phyloP scores from a whole-genome alignment of 208 protist genomes.

The Acanthamoeba triangularis region DNA sequence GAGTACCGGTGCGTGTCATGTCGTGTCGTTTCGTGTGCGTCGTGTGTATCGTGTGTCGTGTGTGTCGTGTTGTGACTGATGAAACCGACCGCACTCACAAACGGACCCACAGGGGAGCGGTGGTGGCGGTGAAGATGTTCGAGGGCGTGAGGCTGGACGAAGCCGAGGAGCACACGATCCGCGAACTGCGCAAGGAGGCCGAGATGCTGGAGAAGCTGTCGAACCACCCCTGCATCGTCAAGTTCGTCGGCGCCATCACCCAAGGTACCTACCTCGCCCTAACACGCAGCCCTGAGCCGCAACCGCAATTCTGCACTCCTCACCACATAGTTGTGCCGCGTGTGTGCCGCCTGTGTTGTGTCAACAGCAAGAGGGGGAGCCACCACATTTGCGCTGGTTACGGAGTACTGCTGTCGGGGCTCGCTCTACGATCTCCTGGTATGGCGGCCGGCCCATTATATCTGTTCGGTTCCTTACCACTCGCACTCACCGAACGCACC shows the following conservation, averaged over 20 bases:
- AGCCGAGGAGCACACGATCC: neutral
- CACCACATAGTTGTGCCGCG: too few species aligned
- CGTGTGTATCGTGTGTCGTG: too few species aligned
- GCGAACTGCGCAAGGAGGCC: constrained; percentile 26
- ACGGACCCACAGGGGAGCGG: neutral
- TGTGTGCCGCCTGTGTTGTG: neutral
- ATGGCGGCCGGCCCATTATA: too few species aligned
- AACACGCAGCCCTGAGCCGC: neutral
- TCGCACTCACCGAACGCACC: too few species aligned
- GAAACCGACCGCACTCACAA: neutral
- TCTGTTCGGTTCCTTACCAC: too few species aligned
- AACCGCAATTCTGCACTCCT: too few species aligned
- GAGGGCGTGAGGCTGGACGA: constrained; percentile 9
- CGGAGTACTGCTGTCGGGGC: constrained; percentile 15
- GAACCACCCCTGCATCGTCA: constrained; percentile 71
- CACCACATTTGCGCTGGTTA: constrained; percentile 8
- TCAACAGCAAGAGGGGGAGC: neutral
- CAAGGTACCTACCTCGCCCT: neutral
- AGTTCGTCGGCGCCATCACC: constrained; percentile 62
- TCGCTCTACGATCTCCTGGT: constrained; percentile 54
- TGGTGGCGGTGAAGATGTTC: constrained; percentile 70
- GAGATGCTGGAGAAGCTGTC: constrained; percentile 54
- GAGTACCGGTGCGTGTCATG: neutral
- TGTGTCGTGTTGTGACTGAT: neutral
- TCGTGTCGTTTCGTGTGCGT: neutral